These are phyloP conservation scores for Berkeleyomyces basicola DNA, from an alignment of 2,329 filamentous ascomycete species.

Conservation along the genomic window DNA sequence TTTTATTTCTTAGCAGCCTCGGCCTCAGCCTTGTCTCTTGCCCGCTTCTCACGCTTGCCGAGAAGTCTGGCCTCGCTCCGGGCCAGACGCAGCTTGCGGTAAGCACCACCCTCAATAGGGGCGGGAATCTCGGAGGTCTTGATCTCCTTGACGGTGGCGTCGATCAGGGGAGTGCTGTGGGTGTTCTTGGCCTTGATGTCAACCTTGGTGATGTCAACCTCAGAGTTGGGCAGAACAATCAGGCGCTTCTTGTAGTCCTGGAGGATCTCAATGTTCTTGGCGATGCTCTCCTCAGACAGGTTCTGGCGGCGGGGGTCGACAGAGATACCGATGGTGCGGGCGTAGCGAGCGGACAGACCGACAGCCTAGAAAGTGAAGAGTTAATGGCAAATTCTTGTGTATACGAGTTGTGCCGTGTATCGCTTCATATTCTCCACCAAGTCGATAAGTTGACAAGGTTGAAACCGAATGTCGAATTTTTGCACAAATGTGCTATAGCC, in stretches of 20 bases:
- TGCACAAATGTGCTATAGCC: too few relatives aligned
- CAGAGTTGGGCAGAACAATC: slow-evolving; percentile 86
- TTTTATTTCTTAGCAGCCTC: slow-evolving; percentile 73
- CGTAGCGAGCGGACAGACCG: slow-evolving; percentile 84
- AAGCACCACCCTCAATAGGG: slow-evolving; percentile 66
- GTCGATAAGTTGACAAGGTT: not conserved
- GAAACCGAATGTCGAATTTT: not conserved
- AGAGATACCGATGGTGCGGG: slow-evolving; percentile 88
- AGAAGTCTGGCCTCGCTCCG: slow-evolving; percentile 67
- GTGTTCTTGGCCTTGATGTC: slow-evolving; percentile 34
- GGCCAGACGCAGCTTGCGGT: slow-evolving; percentile 67
- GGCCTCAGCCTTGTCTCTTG: slow-evolving; percentile 71
- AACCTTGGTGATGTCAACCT: slow-evolving; percentile 55
- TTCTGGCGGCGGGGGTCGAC: slow-evolving; percentile 96
- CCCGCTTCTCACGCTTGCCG: slow-evolving; percentile 86
- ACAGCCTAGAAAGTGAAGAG: slow-evolving; percentile 51
- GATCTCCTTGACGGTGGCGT: slow-evolving; percentile 53
- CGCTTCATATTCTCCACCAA: slow-evolving; percentile 1
- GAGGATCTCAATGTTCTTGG: slow-evolving; percentile 90
- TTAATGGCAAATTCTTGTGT: slow-evolving; percentile 20
- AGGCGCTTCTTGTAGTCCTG: slow-evolving; percentile 94
- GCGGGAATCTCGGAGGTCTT: slow-evolving; percentile 67
- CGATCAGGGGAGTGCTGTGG: slow-evolving; percentile 53
- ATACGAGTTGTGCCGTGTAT: slow-evolving; percentile 7
- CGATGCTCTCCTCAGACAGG: slow-evolving; percentile 86